Evolutionary conservation across 805 yeast genomes (phyloP).

Genomic region (Lipomyces kockii): DNA sequence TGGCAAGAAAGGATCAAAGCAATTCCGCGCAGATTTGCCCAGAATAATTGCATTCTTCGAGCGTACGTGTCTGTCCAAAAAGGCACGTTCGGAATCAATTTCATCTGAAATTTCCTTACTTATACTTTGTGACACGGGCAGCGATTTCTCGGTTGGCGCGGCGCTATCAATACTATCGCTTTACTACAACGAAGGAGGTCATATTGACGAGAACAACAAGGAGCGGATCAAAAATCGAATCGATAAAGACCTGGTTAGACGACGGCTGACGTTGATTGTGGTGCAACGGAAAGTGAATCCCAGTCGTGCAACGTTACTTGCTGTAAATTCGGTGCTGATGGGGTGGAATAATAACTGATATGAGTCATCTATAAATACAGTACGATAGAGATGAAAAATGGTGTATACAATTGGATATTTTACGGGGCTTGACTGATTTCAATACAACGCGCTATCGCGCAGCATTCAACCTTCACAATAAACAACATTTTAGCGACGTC

Average conservation of each 20-base stretch:
- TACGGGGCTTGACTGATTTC: not conserved
- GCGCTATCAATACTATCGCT: constrained; percentile 57
- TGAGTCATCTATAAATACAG: not conserved
- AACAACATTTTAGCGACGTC: constrained; percentile 1
- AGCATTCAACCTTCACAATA: not conserved
- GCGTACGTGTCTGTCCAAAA: not conserved
- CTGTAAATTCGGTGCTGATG: constrained; percentile 66
- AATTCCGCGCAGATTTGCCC: constrained; percentile 56
- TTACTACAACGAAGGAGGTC: constrained; percentile 54
- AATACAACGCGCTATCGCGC: not conserved
- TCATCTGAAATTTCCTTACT: constrained; percentile 43
- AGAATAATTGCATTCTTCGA: constrained; percentile 47
- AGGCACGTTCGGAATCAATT: not conserved
- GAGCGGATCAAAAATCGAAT: constrained; percentile 37
- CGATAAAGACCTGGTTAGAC: constrained; percentile 59
- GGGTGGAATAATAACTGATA: constrained; percentile 38
- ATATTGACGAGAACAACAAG: constrained; percentile 9
- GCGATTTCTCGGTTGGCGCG: constrained; percentile 69
- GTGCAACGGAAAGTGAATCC: constrained; percentile 65
- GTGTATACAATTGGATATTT: not conserved
- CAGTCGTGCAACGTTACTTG: constrained; percentile 74
- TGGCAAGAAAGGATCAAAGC: constrained; percentile 69
- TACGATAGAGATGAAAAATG: not conserved
- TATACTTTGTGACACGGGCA: constrained; percentile 65
- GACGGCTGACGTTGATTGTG: constrained; percentile 58